Evolutionary conservation across 495 filamentous ascomycete species (phyloP).

Genomic region (Penicillium tannophilum): DNA sequence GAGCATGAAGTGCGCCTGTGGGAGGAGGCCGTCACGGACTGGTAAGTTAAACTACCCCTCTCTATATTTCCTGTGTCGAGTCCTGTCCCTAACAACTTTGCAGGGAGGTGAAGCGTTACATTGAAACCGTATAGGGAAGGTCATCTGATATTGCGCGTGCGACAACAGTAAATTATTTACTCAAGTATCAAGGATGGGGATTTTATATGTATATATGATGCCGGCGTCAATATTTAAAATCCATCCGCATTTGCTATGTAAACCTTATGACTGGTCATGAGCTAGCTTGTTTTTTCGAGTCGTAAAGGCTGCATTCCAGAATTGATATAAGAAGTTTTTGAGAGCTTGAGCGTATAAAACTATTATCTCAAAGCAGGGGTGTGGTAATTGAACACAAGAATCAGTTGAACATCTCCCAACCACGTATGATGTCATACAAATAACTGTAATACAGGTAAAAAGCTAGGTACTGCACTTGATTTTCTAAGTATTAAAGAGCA

Average conservation of each 20-base stretch:
- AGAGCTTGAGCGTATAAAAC: too few relatives aligned
- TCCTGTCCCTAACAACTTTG: slow-evolving; percentile 17
- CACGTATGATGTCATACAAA: too few relatives aligned
- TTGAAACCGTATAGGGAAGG: slow-evolving; percentile 45
- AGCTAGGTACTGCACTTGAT: too few relatives aligned
- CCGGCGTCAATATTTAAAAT: neutral
- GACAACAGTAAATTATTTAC: neutral
- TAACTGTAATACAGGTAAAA: too few relatives aligned
- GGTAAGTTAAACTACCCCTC: slow-evolving; percentile 53
- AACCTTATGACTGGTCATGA: neutral
- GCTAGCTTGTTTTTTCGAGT: neutral
- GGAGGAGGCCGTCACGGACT: slow-evolving; percentile 96
- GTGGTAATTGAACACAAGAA: too few relatives aligned
- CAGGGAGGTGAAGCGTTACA: slow-evolving; percentile 55
- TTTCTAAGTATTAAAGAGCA: too few relatives aligned
- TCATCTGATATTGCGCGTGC: neutral
- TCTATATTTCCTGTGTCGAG: neutral
- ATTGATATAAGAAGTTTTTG: too few relatives aligned
- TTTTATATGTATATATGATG: neutral
- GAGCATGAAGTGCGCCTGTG: slow-evolving; percentile 88
- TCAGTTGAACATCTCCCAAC: too few relatives aligned
- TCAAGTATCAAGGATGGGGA: neutral
- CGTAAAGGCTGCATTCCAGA: too few relatives aligned
- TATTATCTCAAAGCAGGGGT: too few relatives aligned
- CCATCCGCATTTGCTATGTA: neutral